Conservation (phyloP, 2,329 filamentous ascomycete genomes). For the Passalora sequoiae region DNA sequence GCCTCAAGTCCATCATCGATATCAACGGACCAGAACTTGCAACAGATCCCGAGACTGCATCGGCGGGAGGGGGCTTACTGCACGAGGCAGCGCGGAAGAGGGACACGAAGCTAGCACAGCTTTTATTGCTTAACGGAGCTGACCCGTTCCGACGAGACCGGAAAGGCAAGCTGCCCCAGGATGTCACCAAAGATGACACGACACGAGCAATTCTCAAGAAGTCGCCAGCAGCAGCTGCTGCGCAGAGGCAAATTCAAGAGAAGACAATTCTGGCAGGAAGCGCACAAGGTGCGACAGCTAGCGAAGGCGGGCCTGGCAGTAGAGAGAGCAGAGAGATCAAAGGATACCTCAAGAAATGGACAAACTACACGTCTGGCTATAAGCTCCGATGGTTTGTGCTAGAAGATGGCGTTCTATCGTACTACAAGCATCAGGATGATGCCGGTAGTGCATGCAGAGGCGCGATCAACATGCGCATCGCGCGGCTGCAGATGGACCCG, state of each 20-base stretch:
- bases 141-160: conserved; percentile 94
- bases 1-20: conserved; percentile 80
- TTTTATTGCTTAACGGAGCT: conserved; percentile 85
- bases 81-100: conserved; percentile 88
- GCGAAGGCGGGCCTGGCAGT: conserved; percentile 56
- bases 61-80: conserved; percentile 83
- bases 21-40: conserved; percentile 88
- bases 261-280: conserved; percentile 85
- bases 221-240: conserved; percentile 88
- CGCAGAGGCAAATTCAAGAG: conserved; percentile 92
- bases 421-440: conserved; percentile 99
- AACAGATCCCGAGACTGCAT: conserved; percentile 69
- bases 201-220: conserved; percentile 85
- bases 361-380: conserved; percentile 95
- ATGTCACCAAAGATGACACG: conserved; percentile 90
- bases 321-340: conserved; percentile 96
- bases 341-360: conserved; percentile 99
- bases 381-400: conserved; percentile 97
- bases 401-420: conserved; percentile 93
- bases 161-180: conserved; percentile 91
- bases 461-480: conserved; percentile 98
- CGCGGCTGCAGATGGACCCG: conserved; percentile 87
- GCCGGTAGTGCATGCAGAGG: conserved; percentile 92
- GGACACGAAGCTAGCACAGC: conserved; percentile 81
- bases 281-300: conserved; percentile 35